Evolutionary conservation across 2,329 filamentous ascomycete species (phyloP).

Genomic region (Exophiala viscosa): DNA sequence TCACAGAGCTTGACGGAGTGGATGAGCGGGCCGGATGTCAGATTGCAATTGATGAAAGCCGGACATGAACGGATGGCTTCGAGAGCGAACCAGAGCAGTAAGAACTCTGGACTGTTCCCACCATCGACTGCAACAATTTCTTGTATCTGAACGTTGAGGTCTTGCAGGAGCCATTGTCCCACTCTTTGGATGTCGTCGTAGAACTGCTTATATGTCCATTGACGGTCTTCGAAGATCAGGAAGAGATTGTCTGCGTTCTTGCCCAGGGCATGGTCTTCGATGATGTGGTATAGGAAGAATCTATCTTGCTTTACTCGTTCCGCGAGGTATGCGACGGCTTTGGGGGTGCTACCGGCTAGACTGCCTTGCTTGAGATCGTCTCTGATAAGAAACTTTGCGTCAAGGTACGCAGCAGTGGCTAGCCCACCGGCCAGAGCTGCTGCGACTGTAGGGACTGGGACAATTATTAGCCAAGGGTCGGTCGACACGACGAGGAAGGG

Average conservation of each 20-base stretch:
- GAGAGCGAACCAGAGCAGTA: constrained; percentile 62
- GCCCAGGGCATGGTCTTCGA: constrained; percentile 56
- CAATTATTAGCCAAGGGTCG: background rate
- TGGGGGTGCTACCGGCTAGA: constrained; percentile 18
- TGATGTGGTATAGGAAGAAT: constrained; percentile 64
- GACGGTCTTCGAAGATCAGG: constrained; percentile 64
- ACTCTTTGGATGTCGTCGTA: constrained; percentile 56
- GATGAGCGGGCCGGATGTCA: constrained; percentile 59
- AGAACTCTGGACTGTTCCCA: constrained; percentile 64
- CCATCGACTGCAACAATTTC: constrained; percentile 65
- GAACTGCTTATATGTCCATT: constrained; percentile 58
- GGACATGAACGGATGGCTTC: constrained; percentile 65
- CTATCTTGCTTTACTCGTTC: constrained; percentile 48
- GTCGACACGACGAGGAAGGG: background rate
- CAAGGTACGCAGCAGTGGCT: constrained; percentile 57
- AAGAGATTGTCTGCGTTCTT: constrained; percentile 53
- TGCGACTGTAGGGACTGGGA: constrained; percentile 24
- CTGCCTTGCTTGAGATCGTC: constrained; percentile 59
- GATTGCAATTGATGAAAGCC: constrained; percentile 64
- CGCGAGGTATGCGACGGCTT: constrained; percentile 18
- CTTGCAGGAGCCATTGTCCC: constrained; percentile 58
- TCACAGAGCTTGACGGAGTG: constrained; percentile 62
- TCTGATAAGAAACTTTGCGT: constrained; percentile 65
- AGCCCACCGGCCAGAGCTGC: constrained; percentile 34
- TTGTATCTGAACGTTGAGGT: constrained; percentile 53